Evolutionary conservation across 192 early-diverging fungal species (phyloP), one percentile per base, ranked within the genome.

Genomic region (Phlyctochytrium arcticum): DNA sequence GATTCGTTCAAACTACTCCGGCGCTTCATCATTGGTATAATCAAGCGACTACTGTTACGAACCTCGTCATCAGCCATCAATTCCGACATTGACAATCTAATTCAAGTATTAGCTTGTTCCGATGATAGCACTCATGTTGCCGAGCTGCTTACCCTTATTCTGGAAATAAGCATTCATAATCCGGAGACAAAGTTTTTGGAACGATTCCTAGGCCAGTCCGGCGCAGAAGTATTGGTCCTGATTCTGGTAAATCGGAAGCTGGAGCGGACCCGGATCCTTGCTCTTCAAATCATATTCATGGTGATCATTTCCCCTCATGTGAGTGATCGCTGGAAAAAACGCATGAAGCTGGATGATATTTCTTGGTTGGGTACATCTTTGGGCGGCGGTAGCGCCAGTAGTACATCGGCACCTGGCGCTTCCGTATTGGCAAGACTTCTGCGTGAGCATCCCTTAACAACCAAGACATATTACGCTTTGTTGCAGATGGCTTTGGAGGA

Each of bases 401-500:
- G 29, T 26, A n/a, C 49, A 35, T 31, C 60, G 15, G 37, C 58
- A 3, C 56, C 53, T 17, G 48, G 55, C 1, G n/a, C n/a, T n/a
- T 12, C 1, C 15, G 24, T 53, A 15, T 27, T 53, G 19, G 30
- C 30, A 15, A 21, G 24, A 27, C 17, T 53, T 21, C 50, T 53
- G 17, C 23, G 17, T 15, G 17, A 19, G 15, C 24, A 29, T 30
- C 4, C 50, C 7, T 42, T 77, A 3, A 63, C 70, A 4, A 6
- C 6, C 4, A 27, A 44, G 9, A 32, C 64, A 3, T 73, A 78
- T 46, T 65, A 65, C 24, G 42, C 51, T 19, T 23, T 78, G 1
- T 50, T 78, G 35, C 76, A 78, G 54, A 46, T 73, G 4, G 69
- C 62, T 4, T 26, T 71, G 4, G 76, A 78, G 33, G 66, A 78